Conservation (phyloP, 2,329 filamentous ascomycete species). For the Aaosphaeria pasadenensis region DNA sequence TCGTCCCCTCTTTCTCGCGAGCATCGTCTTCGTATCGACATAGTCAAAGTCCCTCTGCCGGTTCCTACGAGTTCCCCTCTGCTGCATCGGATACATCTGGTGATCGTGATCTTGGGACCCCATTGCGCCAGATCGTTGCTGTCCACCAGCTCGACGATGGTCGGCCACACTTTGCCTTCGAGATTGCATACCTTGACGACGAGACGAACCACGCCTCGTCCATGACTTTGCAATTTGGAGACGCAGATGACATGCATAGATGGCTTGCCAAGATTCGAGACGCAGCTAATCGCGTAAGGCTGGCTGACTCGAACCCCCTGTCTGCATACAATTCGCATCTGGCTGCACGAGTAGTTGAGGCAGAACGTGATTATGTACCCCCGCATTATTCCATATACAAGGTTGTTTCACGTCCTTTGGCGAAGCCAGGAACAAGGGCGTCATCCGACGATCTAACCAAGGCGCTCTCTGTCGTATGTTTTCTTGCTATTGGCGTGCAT, state of each 20-base stretch:
- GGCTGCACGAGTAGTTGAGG: constrained; percentile 60
- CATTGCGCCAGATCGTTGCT: constrained; percentile 64
- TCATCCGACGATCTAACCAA: constrained; percentile 67
- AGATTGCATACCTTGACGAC: constrained; percentile 67
- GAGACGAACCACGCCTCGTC: constrained; percentile 59
- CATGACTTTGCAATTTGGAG: constrained; percentile 62
- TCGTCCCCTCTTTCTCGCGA: too few relatives aligned
- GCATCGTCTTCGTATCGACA: constrained; percentile 48
- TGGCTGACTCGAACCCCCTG: constrained; percentile 52
- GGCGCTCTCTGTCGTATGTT: constrained; percentile 62
- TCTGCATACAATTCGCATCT: constrained; percentile 61
- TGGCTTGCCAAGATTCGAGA: constrained; percentile 64
- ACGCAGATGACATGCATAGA: constrained; percentile 61
- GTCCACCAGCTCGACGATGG: constrained; percentile 67
- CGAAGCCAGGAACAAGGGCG: constrained; percentile 54
- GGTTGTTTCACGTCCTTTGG: constrained; percentile 61
- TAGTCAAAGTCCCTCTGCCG: constrained; percentile 56
- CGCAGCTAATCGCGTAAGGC: constrained; percentile 55
- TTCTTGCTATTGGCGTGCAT: constrained; percentile 66
- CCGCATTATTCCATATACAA: constrained; percentile 66
- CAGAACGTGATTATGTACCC: constrained; percentile 67
- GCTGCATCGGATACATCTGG: constrained; percentile 47
- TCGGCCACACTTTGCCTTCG: constrained; percentile 63
- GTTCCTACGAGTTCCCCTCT: constrained; percentile 62
- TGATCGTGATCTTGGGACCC: constrained; percentile 56